Conservation (phyloP, 805 yeast genomes). For the Saccharomycopsis vini region DNA sequence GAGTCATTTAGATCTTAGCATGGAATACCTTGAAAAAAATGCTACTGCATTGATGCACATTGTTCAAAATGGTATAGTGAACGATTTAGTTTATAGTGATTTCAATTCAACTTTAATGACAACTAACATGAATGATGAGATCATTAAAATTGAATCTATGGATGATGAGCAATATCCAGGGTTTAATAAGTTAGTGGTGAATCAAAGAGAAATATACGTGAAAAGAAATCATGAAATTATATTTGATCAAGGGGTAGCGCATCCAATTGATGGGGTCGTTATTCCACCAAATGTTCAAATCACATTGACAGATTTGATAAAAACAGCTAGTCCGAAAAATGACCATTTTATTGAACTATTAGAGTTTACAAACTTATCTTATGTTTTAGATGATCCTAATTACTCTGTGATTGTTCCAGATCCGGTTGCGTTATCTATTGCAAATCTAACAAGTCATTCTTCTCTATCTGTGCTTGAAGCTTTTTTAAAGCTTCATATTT, state of each 20-base stretch:
- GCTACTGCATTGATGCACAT: constrained; percentile 40
- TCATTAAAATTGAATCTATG: constrained; percentile 19
- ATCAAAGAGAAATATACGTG: constrained; percentile 17
- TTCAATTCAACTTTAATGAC: constrained; percentile 28
- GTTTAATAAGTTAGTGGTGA: constrained; percentile 19
- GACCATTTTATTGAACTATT: constrained; percentile 40
- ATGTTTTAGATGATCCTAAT: constrained; percentile 31
- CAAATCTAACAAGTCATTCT: constrained; percentile 33
- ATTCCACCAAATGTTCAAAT: constrained; percentile 52
- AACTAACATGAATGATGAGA: constrained; percentile 26
- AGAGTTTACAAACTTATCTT: constrained; percentile 33
- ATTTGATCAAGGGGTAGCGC: constrained; percentile 80
- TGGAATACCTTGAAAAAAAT: constrained; percentile 49
- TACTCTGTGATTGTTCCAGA: constrained; percentile 72
- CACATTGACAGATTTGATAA: constrained; percentile 45
- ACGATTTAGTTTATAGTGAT: constrained; percentile 62
- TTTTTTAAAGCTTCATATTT: constrained; percentile 58
- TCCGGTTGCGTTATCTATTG: constrained; percentile 41
- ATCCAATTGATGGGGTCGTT: constrained; percentile 47
- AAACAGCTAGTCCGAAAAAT: constrained; percentile 38
- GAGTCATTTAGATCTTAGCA: constrained; percentile 51
- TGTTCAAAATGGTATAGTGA: constrained; percentile 50
- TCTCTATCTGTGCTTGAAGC: constrained; percentile 37
- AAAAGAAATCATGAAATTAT: constrained; percentile 50
- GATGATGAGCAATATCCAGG: constrained; percentile 1